Base-by-base conservation (phyloP, 768 basidiomycete genomes). In the Lentinus tigrinus region DNA sequence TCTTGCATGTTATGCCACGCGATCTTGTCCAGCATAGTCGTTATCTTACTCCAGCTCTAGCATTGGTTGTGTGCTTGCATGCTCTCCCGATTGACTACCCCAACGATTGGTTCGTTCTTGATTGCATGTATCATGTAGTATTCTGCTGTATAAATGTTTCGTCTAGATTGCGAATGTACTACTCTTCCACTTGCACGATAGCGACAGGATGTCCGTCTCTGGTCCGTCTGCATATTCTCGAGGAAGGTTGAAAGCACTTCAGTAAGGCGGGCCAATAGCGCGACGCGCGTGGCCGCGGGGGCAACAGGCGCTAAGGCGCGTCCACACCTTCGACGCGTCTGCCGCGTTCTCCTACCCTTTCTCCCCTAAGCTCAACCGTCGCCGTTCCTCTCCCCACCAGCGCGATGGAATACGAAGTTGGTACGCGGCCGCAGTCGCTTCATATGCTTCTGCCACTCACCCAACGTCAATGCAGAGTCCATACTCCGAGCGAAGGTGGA, bases 391-490 rank as follows among this genome's bases (percentile, higher is more conserved):
- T 51, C 36, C 27, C 27, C 21, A 13, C 1, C 19, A 26, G 3
- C 8, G 11, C 23, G 10, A 19, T 27, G 58, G 84, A 86, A 65
- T 89, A 86, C 67, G 85, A 85, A 82, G 85, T 89, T 59, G 87
- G 87, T 85, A 56, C n/a, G n/a, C n/a, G n/a, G n/a, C n/a, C n/a
- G n/a, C n/a, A 73, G 85, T 37, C 74, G 3, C 26, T 17, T 21
- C 3, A 17, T 44, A 11, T 4, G 34, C 34, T 2, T 40, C 48
- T 17, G 36, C 47, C 40, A 14, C 3, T 40, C 26, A 21, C 42
- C 26, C 19, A 17, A 26, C 7, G 5, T 24, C 8, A 24, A 16
- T 36, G 3, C 47, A 88, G 86, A 88, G 67, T 77, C 77, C 21
- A 75, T 88, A 40, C 69, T 76, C 3, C 72, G 74, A 54, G 88